phyloP scores from a whole-genome alignment of 2,329 filamentous ascomycete genomes.

The Curvularia sp. region DNA sequence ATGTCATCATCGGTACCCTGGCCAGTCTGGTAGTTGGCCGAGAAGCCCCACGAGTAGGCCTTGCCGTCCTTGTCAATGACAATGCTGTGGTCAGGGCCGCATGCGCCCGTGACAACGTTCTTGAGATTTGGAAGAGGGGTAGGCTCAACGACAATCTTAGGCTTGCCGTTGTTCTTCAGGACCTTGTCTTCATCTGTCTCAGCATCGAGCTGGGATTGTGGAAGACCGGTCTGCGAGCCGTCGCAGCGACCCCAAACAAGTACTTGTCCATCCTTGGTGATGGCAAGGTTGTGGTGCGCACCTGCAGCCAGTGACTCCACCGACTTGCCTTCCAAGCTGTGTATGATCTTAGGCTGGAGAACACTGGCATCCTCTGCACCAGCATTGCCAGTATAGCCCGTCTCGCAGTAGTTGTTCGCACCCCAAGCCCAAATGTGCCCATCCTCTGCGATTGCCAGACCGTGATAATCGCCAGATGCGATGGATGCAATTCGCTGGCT shows the following conservation, averaged over 20 bases:
- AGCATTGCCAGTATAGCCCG: slow-evolving; percentile 69
- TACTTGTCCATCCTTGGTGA: slow-evolving; percentile 62
- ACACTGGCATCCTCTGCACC: slow-evolving; percentile 75
- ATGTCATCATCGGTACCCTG: slow-evolving; percentile 82
- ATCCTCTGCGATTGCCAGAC: slow-evolving; percentile 74
- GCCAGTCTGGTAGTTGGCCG: slow-evolving; percentile 80
- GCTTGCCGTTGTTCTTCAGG: slow-evolving; percentile 63
- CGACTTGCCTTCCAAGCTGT: slow-evolving; percentile 67
- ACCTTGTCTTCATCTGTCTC: slow-evolving; percentile 53
- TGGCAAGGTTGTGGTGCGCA: slow-evolving; percentile 74
- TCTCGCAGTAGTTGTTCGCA: slow-evolving; percentile 85
- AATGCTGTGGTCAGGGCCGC: slow-evolving; percentile 76
- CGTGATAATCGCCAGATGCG: slow-evolving; percentile 79
- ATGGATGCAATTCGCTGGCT: slow-evolving; percentile 66
- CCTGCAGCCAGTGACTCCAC: slow-evolving; percentile 75
- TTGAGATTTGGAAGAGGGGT: slow-evolving; percentile 67
- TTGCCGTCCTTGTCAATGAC: slow-evolving; percentile 72
- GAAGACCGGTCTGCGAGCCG: slow-evolving; percentile 61
- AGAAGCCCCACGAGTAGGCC: slow-evolving; percentile 82
- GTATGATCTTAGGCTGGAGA: slow-evolving; percentile 69
- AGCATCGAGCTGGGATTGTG: slow-evolving; percentile 36
- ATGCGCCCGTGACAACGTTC: slow-evolving; percentile 62
- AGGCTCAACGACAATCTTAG: slow-evolving; percentile 76
- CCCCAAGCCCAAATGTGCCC: slow-evolving; percentile 82
- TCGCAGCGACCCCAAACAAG: slow-evolving; percentile 68